phyloP scores from a whole-genome alignment of 2,329 filamentous ascomycete species.

The Fusarium mexicanum region DNA sequence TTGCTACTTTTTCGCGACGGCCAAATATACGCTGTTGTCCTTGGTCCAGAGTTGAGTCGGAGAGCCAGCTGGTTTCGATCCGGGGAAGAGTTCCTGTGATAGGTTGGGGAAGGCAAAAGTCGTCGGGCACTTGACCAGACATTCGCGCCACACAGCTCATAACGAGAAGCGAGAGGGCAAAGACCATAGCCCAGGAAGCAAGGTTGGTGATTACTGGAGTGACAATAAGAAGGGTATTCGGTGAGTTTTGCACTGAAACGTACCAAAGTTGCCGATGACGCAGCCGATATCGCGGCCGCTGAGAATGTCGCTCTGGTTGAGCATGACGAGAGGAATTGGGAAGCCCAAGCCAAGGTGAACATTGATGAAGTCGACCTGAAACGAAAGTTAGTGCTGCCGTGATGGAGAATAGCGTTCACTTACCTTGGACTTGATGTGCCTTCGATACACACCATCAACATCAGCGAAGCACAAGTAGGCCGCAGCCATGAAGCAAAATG shows the following conservation, averaged over 20 bases:
- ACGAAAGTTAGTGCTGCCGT: background rate
- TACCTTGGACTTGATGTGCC: constrained; percentile 49
- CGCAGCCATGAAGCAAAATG: constrained; percentile 50
- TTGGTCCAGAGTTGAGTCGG: constrained; percentile 33
- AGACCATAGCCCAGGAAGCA: constrained; percentile 49
- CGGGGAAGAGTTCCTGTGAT: background rate
- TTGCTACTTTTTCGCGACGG: constrained; percentile 11
- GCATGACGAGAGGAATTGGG: constrained; percentile 59
- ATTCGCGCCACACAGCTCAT: constrained; percentile 19
- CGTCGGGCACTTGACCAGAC: constrained; percentile 1
- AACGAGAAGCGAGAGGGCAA: constrained; percentile 39
- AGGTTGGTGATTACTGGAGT: constrained; percentile 48
- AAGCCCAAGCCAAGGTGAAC: constrained; percentile 62
- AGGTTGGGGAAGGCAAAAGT: constrained; percentile 15
- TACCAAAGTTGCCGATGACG: constrained; percentile 58
- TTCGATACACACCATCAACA: constrained; percentile 44
- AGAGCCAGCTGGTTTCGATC: constrained; percentile 33
- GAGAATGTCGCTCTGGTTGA: constrained; percentile 50
- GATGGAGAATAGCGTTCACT: background rate
- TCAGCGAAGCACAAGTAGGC: constrained; percentile 26
- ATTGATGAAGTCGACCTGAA: constrained; percentile 61
- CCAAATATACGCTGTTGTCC: background rate
- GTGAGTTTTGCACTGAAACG: constrained; percentile 10
- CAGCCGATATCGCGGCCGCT: constrained; percentile 50
- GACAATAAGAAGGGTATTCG: constrained; percentile 10